Conservation (phyloP, 176 grass and related monocot species). For the Aegilops tauschii region DNA sequence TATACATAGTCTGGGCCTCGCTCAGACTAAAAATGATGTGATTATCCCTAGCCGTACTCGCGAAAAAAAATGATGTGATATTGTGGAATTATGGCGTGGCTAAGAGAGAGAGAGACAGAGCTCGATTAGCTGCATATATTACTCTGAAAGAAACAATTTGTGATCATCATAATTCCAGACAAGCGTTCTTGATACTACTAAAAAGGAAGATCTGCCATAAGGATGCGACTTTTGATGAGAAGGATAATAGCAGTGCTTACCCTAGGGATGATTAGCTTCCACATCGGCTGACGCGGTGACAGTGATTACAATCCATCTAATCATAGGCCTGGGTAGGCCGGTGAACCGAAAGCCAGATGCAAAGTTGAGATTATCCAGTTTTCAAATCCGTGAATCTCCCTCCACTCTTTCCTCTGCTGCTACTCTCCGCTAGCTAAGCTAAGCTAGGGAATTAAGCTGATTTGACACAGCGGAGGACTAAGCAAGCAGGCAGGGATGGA, state of each 20-base stretch:
- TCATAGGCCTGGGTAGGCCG: background rate
- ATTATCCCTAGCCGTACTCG: no score
- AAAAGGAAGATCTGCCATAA: background rate
- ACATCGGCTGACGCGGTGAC: slow-evolving; percentile 8
- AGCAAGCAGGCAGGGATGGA: background rate
- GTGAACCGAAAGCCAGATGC: slow-evolving; percentile 32
- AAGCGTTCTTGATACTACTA: background rate
- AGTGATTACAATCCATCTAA: slow-evolving; percentile 9
- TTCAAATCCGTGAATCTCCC: background rate
- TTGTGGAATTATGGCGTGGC: no score
- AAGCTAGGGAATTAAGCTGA: background rate
- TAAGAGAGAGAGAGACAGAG: no score
- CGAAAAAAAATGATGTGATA: no score
- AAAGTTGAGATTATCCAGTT: slow-evolving; percentile 1
- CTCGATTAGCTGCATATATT: background rate
- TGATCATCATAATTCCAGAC: background rate
- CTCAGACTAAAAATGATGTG: no score
- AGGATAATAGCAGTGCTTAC: background rate
- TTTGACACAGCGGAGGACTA: slow-evolving; percentile 34
- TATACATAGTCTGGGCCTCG: no score
- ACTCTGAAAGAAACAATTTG: background rate
- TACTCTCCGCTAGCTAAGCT: slow-evolving; percentile 20
- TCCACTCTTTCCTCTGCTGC: background rate
- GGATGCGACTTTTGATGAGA: slow-evolving; percentile 61
- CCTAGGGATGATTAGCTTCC: slow-evolving; percentile 48